These are phyloP conservation scores for Lentinula raphanica DNA, from an alignment of 768 basidiomycete species.

Conservation along the genomic window DNA sequence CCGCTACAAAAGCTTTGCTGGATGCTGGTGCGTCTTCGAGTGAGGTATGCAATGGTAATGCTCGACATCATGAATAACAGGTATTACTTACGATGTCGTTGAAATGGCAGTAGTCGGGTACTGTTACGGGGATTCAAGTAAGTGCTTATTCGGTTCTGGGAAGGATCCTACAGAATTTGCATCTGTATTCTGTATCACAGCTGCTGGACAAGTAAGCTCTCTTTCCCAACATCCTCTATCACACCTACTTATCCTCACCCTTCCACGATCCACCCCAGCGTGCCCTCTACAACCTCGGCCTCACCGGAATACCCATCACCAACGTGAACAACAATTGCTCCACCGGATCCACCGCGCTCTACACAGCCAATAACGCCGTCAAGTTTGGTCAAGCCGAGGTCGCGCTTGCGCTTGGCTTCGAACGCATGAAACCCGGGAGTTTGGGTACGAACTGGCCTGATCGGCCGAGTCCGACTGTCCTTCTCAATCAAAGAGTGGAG, in stretches of 20 bases:
- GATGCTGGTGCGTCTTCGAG: conserved; percentile 54
- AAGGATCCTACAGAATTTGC: too few relatives aligned
- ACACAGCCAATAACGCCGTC: conserved; percentile 65
- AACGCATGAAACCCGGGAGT: conserved; percentile 76
- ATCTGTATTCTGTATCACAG: too few relatives aligned
- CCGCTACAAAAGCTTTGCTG: conserved; percentile 79
- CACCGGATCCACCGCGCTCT: conserved; percentile 75
- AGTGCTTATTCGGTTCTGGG: too few relatives aligned
- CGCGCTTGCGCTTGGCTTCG: conserved; percentile 79
- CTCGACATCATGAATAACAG: conserved; percentile 26
- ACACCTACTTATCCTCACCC: too few relatives aligned
- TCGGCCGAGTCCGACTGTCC: conserved; percentile 39
- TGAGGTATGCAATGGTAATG: background rate
- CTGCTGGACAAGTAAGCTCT: too few relatives aligned
- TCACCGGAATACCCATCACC: conserved; percentile 78
- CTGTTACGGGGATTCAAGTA: conserved; percentile 71
- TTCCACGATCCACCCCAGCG: conserved; percentile 44
- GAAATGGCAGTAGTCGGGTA: conserved; percentile 74
- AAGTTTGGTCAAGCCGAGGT: conserved; percentile 69
- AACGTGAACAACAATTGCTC: conserved; percentile 90
- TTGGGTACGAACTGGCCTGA: conserved; percentile 62
- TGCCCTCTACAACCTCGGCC: conserved; percentile 75
- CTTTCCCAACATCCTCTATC: too few relatives aligned
- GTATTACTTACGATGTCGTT: conserved; percentile 76
- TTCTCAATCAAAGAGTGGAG: conserved; percentile 37